Percentiles rank a stretch among this genome's conserved stretches.
These are phyloP conservation scores for Xylaria scruposa DNA, from an alignment of 495 filamentous ascomycete species.

Conservation along the genomic window DNA sequence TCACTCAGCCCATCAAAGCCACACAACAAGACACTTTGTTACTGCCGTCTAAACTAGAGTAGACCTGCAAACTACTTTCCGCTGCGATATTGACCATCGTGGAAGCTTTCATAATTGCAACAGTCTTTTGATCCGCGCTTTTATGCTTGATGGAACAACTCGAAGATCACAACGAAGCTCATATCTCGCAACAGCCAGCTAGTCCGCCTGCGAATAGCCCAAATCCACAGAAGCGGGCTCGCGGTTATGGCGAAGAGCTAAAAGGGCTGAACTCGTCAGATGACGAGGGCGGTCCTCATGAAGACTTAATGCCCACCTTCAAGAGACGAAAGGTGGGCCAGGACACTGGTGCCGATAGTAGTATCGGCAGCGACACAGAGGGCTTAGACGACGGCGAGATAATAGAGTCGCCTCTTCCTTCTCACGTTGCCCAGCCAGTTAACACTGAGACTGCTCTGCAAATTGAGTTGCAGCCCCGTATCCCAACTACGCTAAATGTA, in stretches of 20 bases:
- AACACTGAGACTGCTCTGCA: neutral
- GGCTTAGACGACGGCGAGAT: constrained; percentile 47
- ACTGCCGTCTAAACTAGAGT: neutral
- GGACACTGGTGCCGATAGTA: neutral
- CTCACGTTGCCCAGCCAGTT: constrained; percentile 4
- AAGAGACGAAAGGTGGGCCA: constrained; percentile 37
- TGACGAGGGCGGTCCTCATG: constrained; percentile 28
- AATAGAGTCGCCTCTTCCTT: constrained; percentile 36
- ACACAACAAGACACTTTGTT: neutral
- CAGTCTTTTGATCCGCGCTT: neutral
- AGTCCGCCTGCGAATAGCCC: neutral
- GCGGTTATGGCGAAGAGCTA: constrained; percentile 36
- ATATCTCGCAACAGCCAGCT: neutral
- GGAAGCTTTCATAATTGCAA: neutral
- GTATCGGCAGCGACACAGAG: constrained; percentile 24
- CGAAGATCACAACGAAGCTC: neutral
- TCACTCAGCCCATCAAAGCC: neutral
- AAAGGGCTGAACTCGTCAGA: constrained; percentile 35
- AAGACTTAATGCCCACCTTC: constrained; percentile 5
- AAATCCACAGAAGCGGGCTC: constrained; percentile 30
- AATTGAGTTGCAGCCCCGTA: neutral
- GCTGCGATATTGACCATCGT: neutral
- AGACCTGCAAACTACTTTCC: neutral
- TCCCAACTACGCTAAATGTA: neutral
- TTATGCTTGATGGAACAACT: constrained; percentile 22